phyloP scores from a whole-genome alignment of 2,329 filamentous ascomycete genomes.

The Paecilomyces variotii region DNA sequence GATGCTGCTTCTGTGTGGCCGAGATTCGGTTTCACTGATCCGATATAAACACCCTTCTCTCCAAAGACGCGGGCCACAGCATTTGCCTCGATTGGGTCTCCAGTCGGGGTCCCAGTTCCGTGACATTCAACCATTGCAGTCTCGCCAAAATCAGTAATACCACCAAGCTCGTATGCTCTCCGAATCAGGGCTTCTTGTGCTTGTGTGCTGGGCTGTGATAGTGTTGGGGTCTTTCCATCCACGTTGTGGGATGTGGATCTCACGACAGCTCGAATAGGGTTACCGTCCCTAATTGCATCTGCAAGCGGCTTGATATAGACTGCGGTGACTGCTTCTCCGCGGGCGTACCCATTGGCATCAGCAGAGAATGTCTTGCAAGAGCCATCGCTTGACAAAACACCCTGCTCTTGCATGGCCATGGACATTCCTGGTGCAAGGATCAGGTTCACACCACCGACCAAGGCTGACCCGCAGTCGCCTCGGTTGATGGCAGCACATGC shows the following conservation, averaged over 20 bases:
- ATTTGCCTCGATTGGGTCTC: too few relatives aligned
- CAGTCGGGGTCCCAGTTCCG: too few relatives aligned
- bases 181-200: conserved; percentile 32
- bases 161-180: conserved; percentile 25
- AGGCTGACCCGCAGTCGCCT: conserved; percentile 20
- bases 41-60: too few relatives aligned
- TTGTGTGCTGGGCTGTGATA: conserved; percentile 30
- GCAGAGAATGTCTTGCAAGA: conserved; percentile 42
- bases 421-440: conserved; percentile 21
- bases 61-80: too few relatives aligned
- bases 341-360: conserved; percentile 44
- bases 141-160: conserved; percentile 9
- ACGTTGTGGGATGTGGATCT: conserved; percentile 16
- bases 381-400: conserved; percentile 35
- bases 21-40: conserved; percentile 9
- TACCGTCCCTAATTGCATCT: conserved; percentile 41
- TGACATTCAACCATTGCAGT: too few relatives aligned
- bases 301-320: conserved; percentile 15
- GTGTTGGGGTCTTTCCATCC: conserved; percentile 31
- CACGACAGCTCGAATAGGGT: conserved; percentile 18
- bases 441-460: conserved; percentile 30
- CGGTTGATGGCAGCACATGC: conserved; percentile 24
- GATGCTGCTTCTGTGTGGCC: conserved; percentile 49
- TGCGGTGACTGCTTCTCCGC: conserved; percentile 37
- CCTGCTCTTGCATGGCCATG: conserved; percentile 8